A percentile compares a stretch with the other conserved stretches of the same genome.
phyloP scores from a whole-genome alignment of 1,284 basidiomycete species.

The Pseudozyma pruni region DNA sequence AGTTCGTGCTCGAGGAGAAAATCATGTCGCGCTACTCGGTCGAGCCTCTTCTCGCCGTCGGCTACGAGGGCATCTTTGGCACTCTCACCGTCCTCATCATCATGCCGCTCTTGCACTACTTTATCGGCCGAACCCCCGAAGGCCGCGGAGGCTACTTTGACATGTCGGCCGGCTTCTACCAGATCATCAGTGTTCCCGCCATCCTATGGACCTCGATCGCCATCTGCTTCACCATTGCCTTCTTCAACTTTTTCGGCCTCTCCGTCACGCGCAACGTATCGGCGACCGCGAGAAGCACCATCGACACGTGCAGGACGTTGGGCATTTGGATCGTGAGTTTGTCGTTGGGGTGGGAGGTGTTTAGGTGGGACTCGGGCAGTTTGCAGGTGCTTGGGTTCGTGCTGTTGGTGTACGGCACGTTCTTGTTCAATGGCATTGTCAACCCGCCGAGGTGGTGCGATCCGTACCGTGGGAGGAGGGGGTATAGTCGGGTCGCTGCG shows the following conservation, averaged over 20 bases:
- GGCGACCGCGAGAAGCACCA: conserved; percentile 72
- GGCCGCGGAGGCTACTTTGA: conserved; percentile 87
- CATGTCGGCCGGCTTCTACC: conserved; percentile 85
- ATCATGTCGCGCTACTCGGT: conserved; percentile 88
- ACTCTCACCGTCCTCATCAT: conserved; percentile 78
- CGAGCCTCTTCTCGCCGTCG: conserved; percentile 90
- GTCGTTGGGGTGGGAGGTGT: conserved; percentile 83
- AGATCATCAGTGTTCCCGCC: conserved; percentile 82
- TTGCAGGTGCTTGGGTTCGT: conserved; percentile 89
- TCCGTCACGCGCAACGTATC: conserved; percentile 78
- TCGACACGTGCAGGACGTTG: conserved; percentile 94
- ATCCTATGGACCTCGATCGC: conserved; percentile 82
- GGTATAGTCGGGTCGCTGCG: conserved; percentile 14
- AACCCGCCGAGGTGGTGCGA: conserved; percentile 48
- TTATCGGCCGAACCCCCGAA: conserved; percentile 70
- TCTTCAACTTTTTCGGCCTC: conserved; percentile 96
- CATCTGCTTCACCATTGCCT: conserved; percentile 74
- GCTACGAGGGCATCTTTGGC: conserved; percentile 93
- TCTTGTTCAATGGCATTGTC: conserved; percentile 66
- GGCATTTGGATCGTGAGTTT: conserved; percentile 74
- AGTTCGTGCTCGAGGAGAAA: conserved; percentile 86
- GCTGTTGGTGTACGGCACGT: conserved; percentile 81
- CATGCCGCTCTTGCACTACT: conserved; percentile 77
- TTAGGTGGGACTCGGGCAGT: conserved; percentile 83
- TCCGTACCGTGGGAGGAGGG: neutral